These are phyloP conservation scores for Macrocystidia cucumis DNA, from an alignment of 1,284 basidiomycete species.

Conservation along the genomic window DNA sequence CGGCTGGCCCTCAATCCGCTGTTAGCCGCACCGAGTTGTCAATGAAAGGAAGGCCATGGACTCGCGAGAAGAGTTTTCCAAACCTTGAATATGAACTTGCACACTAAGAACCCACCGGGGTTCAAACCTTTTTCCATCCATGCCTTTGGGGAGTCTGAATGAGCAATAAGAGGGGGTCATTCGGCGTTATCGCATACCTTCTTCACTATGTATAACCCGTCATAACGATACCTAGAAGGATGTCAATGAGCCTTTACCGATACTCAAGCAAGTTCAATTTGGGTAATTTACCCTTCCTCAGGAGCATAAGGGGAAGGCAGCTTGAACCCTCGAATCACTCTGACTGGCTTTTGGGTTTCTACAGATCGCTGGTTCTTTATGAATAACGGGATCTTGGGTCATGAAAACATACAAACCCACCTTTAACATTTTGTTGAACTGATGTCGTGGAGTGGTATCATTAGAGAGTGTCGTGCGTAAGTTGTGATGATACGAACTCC, in stretches of 20 bases:
- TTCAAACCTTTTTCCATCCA: constrained; percentile 68
- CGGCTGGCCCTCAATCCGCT: constrained; percentile 59
- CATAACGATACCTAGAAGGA: constrained; percentile 65
- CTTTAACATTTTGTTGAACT: constrained; percentile 60
- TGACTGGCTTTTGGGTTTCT: constrained; percentile 68
- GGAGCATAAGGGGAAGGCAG: constrained; percentile 63
- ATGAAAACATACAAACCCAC: constrained; percentile 23
- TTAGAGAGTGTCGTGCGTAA: too few relatives aligned
- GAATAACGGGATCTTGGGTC: neutral
- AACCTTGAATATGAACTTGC: constrained; percentile 76
- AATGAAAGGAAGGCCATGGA: neutral
- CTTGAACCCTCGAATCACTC: constrained; percentile 81
- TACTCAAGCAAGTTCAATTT: constrained; percentile 3
- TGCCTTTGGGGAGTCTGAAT: constrained; percentile 29
- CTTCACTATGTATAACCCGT: constrained; percentile 74
- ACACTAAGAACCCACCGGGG: constrained; percentile 58
- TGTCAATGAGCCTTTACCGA: constrained; percentile 2
- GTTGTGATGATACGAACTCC: constrained; percentile 23
- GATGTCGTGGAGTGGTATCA: too few relatives aligned
- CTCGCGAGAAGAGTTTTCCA: neutral
- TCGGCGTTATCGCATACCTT: constrained; percentile 32
- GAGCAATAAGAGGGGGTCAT: neutral
- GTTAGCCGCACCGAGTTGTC: constrained; percentile 1
- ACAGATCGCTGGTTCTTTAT: constrained; percentile 60
- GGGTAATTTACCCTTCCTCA: constrained; percentile 51